A percentile compares a stretch with the other conserved stretches of the same genome.
Evolutionary conservation across 2,329 filamentous ascomycete genomes (phyloP).

Genomic region (Raffaelea ambrosiae): DNA sequence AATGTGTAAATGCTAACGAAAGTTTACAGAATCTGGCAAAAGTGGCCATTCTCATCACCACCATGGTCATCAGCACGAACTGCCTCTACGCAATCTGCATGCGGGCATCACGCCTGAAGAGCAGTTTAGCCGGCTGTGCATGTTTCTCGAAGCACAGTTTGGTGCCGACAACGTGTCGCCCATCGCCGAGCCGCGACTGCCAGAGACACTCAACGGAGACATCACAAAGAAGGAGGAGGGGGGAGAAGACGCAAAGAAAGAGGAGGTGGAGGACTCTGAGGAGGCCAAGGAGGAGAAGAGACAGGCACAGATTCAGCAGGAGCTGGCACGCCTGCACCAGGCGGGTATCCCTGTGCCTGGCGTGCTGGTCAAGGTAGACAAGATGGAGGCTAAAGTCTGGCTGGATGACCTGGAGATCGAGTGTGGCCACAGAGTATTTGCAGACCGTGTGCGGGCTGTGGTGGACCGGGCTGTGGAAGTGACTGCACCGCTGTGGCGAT

Average conservation of each 20-base stretch:
- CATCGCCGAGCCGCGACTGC: conserved; percentile 56
- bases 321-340: conserved; percentile 70
- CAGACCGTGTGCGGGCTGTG: conserved; percentile 78
- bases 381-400: conserved; percentile 82
- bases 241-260: conserved; percentile 27
- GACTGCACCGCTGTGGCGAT: conserved; percentile 64
- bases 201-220: conserved; percentile 24
- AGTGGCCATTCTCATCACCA: conserved; percentile 32
- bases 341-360: conserved; percentile 88
- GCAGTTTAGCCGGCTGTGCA: conserved; percentile 74
- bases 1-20: not conserved
- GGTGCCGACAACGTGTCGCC: conserved; percentile 74
- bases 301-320: conserved; percentile 44
- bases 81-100: conserved; percentile 60
- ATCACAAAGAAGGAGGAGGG: conserved; percentile 26
- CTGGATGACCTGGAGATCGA: conserved; percentile 88
- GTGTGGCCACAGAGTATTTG: conserved; percentile 67
- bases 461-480: conserved; percentile 86
- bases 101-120: conserved; percentile 63
- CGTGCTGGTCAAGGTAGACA: conserved; percentile 78
- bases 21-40: conserved; percentile 47
- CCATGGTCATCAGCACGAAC: conserved; percentile 12
- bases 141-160: conserved; percentile 97
- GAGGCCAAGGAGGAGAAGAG: conserved; percentile 24
- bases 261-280: conserved; percentile 26